Evolutionary conservation across 2,329 filamentous ascomycete genomes (phyloP).

Genomic region (Aphanocladium album): DNA sequence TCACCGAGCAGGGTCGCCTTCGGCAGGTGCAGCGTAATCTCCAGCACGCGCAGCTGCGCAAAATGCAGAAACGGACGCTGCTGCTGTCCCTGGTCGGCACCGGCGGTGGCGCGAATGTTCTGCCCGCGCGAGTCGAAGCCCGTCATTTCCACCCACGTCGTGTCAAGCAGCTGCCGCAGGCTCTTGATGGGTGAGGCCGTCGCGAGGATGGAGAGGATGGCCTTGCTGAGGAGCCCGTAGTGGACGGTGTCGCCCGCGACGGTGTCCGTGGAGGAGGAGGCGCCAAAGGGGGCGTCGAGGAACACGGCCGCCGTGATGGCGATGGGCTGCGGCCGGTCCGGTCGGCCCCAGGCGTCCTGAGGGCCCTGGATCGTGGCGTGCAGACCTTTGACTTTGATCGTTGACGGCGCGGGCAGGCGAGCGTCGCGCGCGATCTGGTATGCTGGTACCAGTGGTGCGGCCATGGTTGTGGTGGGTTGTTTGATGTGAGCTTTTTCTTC

Average conservation of each 20-base stretch:
- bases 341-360: slow-evolving; percentile 64
- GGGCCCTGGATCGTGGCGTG: slow-evolving; percentile 51
- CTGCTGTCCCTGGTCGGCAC: not conserved
- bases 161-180: slow-evolving; percentile 25
- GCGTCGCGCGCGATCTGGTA: not conserved
- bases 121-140: slow-evolving; percentile 19
- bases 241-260: slow-evolving; percentile 68
- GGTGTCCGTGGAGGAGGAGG: slow-evolving; percentile 53
- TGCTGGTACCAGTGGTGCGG: not conserved
- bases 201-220: slow-evolving; percentile 45
- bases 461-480: not conserved
- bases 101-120: slow-evolving; percentile 14
- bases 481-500: not conserved
- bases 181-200: slow-evolving; percentile 20
- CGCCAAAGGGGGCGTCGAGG: slow-evolving; percentile 50
- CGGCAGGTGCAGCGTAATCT: slow-evolving; percentile 53
- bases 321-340: slow-evolving; percentile 54
- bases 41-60: slow-evolving; percentile 38
- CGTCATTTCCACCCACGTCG: slow-evolving; percentile 29
- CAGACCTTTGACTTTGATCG: slow-evolving; percentile 59
- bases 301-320: slow-evolving; percentile 55
- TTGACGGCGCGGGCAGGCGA: slow-evolving; percentile 27
- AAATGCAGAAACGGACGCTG: slow-evolving; percentile 26
- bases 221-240: slow-evolving; percentile 67
- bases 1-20: slow-evolving; percentile 65